Percentiles rank a stretch among this genome's conserved stretches.
These are phyloP conservation scores for Nepenthes gracilis DNA, from an alignment of 148 eudicot species.

Conservation along the genomic window DNA sequence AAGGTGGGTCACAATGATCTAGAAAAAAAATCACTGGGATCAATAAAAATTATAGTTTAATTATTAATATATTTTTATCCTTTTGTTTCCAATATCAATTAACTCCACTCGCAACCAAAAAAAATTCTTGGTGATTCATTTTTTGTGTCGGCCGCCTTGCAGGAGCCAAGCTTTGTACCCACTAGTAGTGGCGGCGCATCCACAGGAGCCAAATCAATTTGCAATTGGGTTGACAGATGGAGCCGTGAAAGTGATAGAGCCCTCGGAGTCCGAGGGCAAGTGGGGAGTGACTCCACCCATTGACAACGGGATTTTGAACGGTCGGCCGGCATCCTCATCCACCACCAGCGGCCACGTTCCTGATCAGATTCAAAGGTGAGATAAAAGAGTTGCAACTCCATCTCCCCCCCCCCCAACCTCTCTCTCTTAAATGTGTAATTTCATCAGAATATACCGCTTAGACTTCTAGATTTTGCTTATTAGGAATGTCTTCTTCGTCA, in stretches of 20 bases:
- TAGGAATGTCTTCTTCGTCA: no score
- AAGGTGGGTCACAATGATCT: no score
- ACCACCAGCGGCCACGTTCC: conserved; percentile 56
- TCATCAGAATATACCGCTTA: no score
- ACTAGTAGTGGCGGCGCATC: conserved; percentile 58
- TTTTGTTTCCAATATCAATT: no score
- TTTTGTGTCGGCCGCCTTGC: conserved; percentile 4
- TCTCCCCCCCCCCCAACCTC: neutral
- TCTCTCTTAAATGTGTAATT: neutral
- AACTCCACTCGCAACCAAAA: no score
- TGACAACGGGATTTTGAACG: conserved; percentile 54
- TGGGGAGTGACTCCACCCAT: conserved; percentile 75
- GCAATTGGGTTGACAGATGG: conserved; percentile 75
- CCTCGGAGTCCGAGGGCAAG: conserved; percentile 59
- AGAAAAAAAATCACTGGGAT: no score
- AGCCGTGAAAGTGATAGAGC: conserved; percentile 73
- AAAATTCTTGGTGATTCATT: neutral
- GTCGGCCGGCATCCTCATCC: conserved; percentile 59
- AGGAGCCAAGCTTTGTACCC: conserved; percentile 68
- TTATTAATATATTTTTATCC: no score
- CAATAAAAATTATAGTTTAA: no score
- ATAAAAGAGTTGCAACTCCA: neutral
- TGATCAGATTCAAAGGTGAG: conserved; percentile 46
- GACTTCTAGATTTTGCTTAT: no score
- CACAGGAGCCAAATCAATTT: conserved; percentile 72